Conservation (phyloP, 768 basidiomycete species). For the Rhizopogon salebrosus region DNA sequence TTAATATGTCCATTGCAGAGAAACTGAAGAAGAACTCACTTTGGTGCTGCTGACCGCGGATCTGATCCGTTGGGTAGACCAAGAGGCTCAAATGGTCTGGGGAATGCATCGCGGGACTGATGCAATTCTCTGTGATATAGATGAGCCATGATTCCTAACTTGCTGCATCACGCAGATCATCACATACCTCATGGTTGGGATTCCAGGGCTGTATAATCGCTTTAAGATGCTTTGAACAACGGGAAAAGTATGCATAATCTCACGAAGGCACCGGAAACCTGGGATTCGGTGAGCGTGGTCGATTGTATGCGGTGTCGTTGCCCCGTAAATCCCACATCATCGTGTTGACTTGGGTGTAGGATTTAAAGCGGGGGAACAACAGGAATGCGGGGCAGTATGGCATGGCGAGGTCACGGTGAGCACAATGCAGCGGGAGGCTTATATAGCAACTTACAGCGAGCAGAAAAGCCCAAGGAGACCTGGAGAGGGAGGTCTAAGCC, state of each 20-base stretch:
- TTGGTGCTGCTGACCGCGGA: slow-evolving; percentile 12
- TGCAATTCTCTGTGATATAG: slow-evolving; percentile 7
- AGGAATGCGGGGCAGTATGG: slow-evolving; percentile 25
- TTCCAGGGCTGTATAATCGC: slow-evolving; percentile 6
- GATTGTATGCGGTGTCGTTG: slow-evolving; percentile 9
- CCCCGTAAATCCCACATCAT: slow-evolving; percentile 25
- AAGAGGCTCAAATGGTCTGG: slow-evolving; percentile 13
- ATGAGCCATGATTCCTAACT: neutral
- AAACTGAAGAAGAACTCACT: slow-evolving; percentile 8
- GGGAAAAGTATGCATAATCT: neutral
- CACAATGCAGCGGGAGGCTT: slow-evolving; percentile 5
- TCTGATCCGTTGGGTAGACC: slow-evolving; percentile 14
- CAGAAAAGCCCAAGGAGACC: slow-evolving; percentile 15
- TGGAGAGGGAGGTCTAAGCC: slow-evolving; percentile 19
- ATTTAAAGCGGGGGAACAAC: slow-evolving; percentile 27
- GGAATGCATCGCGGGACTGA: slow-evolving; percentile 10
- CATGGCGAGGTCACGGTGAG: slow-evolving; percentile 16
- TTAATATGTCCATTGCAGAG: neutral
- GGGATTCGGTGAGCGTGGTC: slow-evolving; percentile 7
- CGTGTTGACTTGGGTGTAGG: slow-evolving; percentile 28
- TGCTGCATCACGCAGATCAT: neutral
- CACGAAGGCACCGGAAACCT: slow-evolving; percentile 14
- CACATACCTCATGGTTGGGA: slow-evolving; percentile 12
- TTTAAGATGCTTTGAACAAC: neutral
- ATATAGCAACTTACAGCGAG: slow-evolving; percentile 25